Percentiles rank a stretch among this genome's conserved stretches.
These are phyloP conservation scores for Pseudogymnoascus sp. DNA, from an alignment of 2,329 filamentous ascomycete genomes.

Conservation along the genomic window DNA sequence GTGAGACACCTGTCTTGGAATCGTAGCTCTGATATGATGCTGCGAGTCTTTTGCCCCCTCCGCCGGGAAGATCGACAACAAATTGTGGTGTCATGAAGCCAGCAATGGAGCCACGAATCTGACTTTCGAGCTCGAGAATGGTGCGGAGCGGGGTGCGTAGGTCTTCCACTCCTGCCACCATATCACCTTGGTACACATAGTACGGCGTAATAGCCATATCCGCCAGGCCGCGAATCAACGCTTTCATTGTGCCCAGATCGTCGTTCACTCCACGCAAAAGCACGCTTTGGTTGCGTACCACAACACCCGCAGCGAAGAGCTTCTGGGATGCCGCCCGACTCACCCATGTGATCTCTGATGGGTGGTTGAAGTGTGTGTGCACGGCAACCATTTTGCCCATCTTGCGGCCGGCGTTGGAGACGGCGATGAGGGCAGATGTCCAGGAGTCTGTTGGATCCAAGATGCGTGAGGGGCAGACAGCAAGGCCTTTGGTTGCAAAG, in stretches of 20 bases:
- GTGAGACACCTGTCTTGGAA: slow-evolving; percentile 45
- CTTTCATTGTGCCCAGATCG: slow-evolving; percentile 43
- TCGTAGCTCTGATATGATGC: slow-evolving; percentile 49
- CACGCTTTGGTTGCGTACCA: slow-evolving; percentile 55
- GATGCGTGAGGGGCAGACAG: slow-evolving; percentile 51
- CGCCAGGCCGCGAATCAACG: slow-evolving; percentile 47
- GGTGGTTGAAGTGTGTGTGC: slow-evolving; percentile 61
- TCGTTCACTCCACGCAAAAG: slow-evolving; percentile 55
- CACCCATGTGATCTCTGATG: slow-evolving; percentile 56
- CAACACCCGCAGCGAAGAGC: slow-evolving; percentile 45
- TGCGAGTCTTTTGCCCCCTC: slow-evolving; percentile 56
- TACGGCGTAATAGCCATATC: slow-evolving; percentile 52
- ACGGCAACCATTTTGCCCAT: slow-evolving; percentile 54
- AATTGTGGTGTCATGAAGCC: slow-evolving; percentile 59
- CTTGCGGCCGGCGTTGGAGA: slow-evolving; percentile 44
- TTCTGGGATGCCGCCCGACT: slow-evolving; percentile 44
- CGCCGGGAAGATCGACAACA: slow-evolving; percentile 56
- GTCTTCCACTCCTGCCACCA: slow-evolving; percentile 55
- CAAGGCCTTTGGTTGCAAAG: slow-evolving; percentile 56
- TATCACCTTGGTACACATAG: slow-evolving; percentile 61
- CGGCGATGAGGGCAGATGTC: slow-evolving; percentile 44
- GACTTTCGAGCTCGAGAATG: slow-evolving; percentile 50
- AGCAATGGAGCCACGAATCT: slow-evolving; percentile 53
- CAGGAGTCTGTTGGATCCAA: slow-evolving; percentile 47
- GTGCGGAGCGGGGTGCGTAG: slow-evolving; percentile 54